Conservation (phyloP, 2,329 filamentous ascomycete species). For the Clarireedia monteithiana region DNA sequence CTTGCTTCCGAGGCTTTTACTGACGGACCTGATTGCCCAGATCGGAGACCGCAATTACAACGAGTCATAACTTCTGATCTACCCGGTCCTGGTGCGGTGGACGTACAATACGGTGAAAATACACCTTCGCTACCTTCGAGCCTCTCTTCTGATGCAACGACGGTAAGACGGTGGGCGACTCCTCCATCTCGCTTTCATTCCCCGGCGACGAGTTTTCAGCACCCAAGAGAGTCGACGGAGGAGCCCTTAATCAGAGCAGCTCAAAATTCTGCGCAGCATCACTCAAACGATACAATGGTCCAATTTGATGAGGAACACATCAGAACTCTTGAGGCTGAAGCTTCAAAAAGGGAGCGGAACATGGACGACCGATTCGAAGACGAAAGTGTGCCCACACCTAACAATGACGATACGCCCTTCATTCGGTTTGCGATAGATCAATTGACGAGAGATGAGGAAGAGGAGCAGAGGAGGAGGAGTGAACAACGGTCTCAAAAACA, state of each 20-base stretch:
- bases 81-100: slow-evolving; percentile 16
- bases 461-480: slow-evolving; percentile 30
- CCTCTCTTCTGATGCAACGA: slow-evolving; percentile 17
- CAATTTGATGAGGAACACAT: slow-evolving; percentile 27
- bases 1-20: neutral
- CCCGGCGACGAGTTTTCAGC: neutral
- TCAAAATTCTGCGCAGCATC: neutral
- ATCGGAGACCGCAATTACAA: slow-evolving; percentile 21
- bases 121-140: slow-evolving; percentile 22
- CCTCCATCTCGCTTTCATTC: slow-evolving; percentile 14
- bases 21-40: slow-evolving; percentile 8
- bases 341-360: slow-evolving; percentile 14
- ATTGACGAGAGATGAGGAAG: slow-evolving; percentile 66
- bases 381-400: slow-evolving; percentile 34
- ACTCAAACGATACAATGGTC: slow-evolving; percentile 12
- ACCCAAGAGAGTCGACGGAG: slow-evolving; percentile 9
- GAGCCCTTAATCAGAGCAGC: neutral
- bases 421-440: slow-evolving; percentile 87
- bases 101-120: slow-evolving; percentile 13
- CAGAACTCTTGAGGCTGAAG: slow-evolving; percentile 17
- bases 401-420: slow-evolving; percentile 77
- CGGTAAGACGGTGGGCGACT: slow-evolving; percentile 24
- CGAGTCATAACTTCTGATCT: slow-evolving; percentile 15
- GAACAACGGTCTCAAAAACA: slow-evolving; percentile 30
- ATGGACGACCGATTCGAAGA: slow-evolving; percentile 17